These are phyloP conservation scores for Magnusiomyces paraingens DNA, from an alignment of 1,139 yeast species.

Conservation along the genomic window DNA sequence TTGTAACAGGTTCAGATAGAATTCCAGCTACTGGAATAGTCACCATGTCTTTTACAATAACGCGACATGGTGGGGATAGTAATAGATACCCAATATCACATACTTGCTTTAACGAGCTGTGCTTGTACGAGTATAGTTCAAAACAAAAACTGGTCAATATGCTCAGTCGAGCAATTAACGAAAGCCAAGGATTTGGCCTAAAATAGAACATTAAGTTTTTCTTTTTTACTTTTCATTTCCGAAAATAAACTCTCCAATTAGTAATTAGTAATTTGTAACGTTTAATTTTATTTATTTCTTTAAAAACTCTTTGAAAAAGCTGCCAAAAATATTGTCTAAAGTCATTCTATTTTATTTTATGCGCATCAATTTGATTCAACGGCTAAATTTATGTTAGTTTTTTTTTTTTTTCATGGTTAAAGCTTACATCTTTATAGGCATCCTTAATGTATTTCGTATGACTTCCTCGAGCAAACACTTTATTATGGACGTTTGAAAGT, in stretches of 20 bases:
- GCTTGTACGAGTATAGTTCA: conserved; percentile 58
- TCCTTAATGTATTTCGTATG: conserved; percentile 39
- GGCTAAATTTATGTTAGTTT: conserved; percentile 8
- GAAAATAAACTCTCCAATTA: too few relatives aligned
- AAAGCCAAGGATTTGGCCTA: conserved; percentile 82
- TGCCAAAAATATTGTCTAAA: too few relatives aligned
- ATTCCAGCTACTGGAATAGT: conserved; percentile 84
- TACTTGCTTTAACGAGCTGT: conserved; percentile 88
- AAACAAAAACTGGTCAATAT: conserved; percentile 49
- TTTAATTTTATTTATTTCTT: too few relatives aligned
- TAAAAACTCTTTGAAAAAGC: too few relatives aligned
- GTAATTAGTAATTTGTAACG: too few relatives aligned
- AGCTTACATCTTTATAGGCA: conserved; percentile 34
- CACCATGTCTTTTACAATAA: conserved; percentile 13
- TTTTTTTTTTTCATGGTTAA: neutral
- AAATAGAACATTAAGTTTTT: conserved; percentile 34
- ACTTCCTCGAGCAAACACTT: conserved; percentile 38
- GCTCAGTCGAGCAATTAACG: conserved; percentile 59
- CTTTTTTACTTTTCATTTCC: neutral
- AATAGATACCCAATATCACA: conserved; percentile 75
- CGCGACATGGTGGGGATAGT: conserved; percentile 44
- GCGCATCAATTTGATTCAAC: conserved; percentile 8
- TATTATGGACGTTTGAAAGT: conserved; percentile 26
- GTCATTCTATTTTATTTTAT: conserved; percentile 2
- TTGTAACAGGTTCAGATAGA: conserved; percentile 86